Conservation (phyloP, 495 filamentous ascomycete species). For the Annulohypoxylon bovei region DNA sequence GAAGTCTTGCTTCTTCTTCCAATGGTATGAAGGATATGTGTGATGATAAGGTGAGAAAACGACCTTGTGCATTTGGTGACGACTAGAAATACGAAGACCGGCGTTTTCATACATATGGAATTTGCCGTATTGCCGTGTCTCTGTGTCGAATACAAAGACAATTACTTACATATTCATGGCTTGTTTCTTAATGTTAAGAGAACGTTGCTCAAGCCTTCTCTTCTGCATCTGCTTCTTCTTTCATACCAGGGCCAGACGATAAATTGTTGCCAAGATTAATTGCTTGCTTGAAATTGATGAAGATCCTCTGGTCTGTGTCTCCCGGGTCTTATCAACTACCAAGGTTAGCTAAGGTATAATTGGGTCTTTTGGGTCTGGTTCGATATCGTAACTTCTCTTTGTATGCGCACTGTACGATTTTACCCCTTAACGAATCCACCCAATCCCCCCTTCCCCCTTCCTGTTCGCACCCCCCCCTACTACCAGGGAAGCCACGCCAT, state of each 20-base stretch:
- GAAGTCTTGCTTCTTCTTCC: slow-evolving; percentile 17
- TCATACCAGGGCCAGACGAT: not conserved
- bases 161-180: not conserved
- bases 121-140: slow-evolving; percentile 2
- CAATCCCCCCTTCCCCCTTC: slow-evolving; percentile 43
- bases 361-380: slow-evolving; percentile 15
- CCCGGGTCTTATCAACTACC: slow-evolving; percentile 10
- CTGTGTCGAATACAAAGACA: slow-evolving; percentile 5
- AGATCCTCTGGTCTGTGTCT: slow-evolving; percentile 33
- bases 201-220: not conserved
- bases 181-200: not conserved
- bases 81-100: slow-evolving; percentile 28
- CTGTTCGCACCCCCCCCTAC: slow-evolving; percentile 49
- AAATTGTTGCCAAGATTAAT: slow-evolving; percentile 17
- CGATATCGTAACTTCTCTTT: slow-evolving; percentile 7
- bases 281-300: slow-evolving; percentile 43
- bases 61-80: slow-evolving; percentile 25
- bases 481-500: slow-evolving; percentile 50
- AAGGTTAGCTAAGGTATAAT: not conserved
- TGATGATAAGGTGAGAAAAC: slow-evolving; percentile 34
- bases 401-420: slow-evolving; percentile 16
- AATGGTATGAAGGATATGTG: slow-evolving; percentile 16
- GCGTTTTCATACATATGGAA: not conserved
- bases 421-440: slow-evolving; percentile 40
- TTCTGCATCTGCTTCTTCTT: no score